Conservation (phyloP, 805 yeast species). For the Debaryomyces prosopidis region DNA sequence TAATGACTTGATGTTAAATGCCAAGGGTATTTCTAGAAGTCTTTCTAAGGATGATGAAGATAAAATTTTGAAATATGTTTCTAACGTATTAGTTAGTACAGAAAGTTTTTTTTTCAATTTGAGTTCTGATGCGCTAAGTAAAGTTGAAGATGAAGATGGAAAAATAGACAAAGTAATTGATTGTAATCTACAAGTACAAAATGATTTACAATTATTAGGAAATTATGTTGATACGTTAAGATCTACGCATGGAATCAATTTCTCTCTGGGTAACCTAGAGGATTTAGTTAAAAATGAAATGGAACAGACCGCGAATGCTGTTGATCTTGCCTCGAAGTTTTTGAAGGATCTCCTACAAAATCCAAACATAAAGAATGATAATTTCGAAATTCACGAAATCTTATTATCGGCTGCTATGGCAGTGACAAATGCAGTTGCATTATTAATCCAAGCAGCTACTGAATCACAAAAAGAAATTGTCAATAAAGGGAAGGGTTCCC, state of each 20-base stretch:
- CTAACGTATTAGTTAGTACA: conserved; percentile 59
- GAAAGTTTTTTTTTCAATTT: conserved; percentile 63
- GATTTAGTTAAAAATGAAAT: conserved; percentile 74
- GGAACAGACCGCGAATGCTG: conserved; percentile 69
- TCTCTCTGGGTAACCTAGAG: conserved; percentile 54
- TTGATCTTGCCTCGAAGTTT: conserved; percentile 63
- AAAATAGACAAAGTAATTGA: conserved; percentile 76
- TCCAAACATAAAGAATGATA: conserved; percentile 54
- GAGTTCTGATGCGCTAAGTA: conserved; percentile 51
- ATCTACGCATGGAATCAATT: conserved; percentile 27
- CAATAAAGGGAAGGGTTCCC: conserved; percentile 63
- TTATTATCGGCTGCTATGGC: conserved; percentile 77
- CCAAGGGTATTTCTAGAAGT: conserved; percentile 67
- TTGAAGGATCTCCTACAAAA: conserved; percentile 54
- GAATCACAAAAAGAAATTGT: conserved; percentile 83
- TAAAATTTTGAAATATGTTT: conserved; percentile 45
- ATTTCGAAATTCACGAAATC: conserved; percentile 72
- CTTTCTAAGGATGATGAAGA: conserved; percentile 58
- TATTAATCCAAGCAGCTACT: conserved; percentile 71
- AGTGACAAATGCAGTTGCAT: conserved; percentile 74
- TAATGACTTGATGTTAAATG: conserved; percentile 61
- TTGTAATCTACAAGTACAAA: conserved; percentile 74
- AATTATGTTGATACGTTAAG: conserved; percentile 56
- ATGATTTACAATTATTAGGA: conserved; percentile 59
- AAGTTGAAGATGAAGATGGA: conserved; percentile 55